A percentile compares a stretch with the other conserved stretches of the same genome.
Conservation (phyloP, 805 yeast genomes). For the Isabelozyma heimii region DNA sequence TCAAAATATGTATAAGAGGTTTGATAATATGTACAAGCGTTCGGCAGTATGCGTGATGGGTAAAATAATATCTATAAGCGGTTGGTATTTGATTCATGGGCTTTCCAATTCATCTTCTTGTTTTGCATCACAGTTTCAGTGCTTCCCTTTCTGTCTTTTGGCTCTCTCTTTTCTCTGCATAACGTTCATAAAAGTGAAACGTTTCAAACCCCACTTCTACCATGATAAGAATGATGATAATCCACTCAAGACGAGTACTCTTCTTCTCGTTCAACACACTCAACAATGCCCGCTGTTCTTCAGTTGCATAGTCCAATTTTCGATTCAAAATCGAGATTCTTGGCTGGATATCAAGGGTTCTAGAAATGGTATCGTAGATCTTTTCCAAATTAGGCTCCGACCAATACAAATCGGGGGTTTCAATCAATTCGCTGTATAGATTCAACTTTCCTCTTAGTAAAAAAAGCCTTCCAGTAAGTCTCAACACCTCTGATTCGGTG, state of each 20-base stretch:
- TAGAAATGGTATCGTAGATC: conserved; percentile 69
- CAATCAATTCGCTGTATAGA: conserved; percentile 82
- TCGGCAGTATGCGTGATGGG: too few relatives aligned
- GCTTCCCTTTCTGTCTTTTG: too few relatives aligned
- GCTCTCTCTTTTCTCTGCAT: not conserved
- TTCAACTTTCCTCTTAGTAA: conserved; percentile 79
- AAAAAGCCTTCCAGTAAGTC: conserved; percentile 71
- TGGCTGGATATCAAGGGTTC: conserved; percentile 70
- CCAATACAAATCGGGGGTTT: conserved; percentile 94
- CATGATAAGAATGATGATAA: conserved; percentile 77
- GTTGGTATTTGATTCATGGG: too few relatives aligned
- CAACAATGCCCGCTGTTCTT: conserved; percentile 76
- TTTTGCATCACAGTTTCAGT: too few relatives aligned
- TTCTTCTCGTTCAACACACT: conserved; percentile 74
- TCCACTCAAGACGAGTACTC: conserved; percentile 80
- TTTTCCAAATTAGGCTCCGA: conserved; percentile 81
- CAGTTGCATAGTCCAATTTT: conserved; percentile 87
- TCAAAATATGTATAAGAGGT: too few relatives aligned
- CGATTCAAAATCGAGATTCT: conserved; percentile 78
- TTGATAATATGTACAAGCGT: too few relatives aligned
- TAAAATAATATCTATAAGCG: too few relatives aligned
- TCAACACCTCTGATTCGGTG: conserved; percentile 59
- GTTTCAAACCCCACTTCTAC: conserved; percentile 83
- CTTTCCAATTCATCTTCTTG: too few relatives aligned
- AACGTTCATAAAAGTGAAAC: conserved; percentile 65